These are phyloP conservation scores for Neostapfia colusana DNA, from an alignment of 176 grass and related monocot species.

Conservation along the genomic window DNA sequence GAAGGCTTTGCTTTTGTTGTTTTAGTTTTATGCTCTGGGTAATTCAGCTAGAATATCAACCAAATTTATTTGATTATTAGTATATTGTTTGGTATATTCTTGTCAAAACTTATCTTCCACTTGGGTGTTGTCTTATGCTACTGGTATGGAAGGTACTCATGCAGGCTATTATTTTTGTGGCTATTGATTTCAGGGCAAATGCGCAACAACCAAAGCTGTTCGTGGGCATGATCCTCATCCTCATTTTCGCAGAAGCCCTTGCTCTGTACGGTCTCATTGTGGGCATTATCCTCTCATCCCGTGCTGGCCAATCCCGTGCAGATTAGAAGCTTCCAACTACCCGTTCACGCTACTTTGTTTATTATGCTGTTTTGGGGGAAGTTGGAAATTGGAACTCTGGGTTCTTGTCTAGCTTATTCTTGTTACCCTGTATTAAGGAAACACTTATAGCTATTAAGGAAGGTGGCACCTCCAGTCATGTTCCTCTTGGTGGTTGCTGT, in stretches of 20 bases:
- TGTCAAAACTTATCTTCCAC: neutral
- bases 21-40: neutral
- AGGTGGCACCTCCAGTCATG: constrained; percentile 43
- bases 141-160: neutral
- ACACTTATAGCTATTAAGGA: constrained; percentile 39
- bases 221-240: constrained; percentile 85
- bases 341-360: neutral
- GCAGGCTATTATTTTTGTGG: neutral
- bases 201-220: constrained; percentile 81
- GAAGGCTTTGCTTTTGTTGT: neutral
- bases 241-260: constrained; percentile 76
- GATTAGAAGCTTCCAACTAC: constrained; percentile 38
- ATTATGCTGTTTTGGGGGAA: constrained; percentile 41
- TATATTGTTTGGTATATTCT: neutral
- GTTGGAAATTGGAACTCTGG: constrained; percentile 37
- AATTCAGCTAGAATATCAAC: neutral
- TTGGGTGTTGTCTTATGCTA: neutral
- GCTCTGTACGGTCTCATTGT: constrained; percentile 78
- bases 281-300: constrained; percentile 80
- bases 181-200: constrained; percentile 55
- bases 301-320: constrained; percentile 70
- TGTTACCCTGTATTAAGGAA: constrained; percentile 42
- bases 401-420: constrained; percentile 47
- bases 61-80: neutral
- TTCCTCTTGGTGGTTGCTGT: constrained; percentile 32